A percentile compares a stretch with the other conserved stretches of the same genome.
Evolutionary conservation across 192 early-diverging fungal species (phyloP).

Genomic region (Kickxella alabastrina): DNA sequence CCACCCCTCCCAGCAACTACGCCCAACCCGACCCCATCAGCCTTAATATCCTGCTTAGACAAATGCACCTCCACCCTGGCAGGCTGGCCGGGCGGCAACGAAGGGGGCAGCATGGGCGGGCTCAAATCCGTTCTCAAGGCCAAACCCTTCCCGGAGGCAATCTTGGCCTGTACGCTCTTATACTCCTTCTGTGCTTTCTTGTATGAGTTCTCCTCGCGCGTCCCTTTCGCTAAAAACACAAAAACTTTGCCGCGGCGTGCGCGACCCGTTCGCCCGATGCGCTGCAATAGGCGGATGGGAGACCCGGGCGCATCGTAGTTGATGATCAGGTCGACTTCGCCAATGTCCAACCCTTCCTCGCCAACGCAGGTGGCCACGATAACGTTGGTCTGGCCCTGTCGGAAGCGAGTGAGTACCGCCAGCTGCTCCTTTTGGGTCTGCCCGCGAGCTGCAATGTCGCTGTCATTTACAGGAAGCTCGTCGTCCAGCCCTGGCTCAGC

Average conservation of each 20-base stretch:
- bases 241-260: slow-evolving; percentile 47
- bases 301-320: slow-evolving; percentile 70
- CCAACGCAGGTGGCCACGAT: slow-evolving; percentile 89
- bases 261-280: slow-evolving; percentile 51
- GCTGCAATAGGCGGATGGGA: slow-evolving; percentile 48
- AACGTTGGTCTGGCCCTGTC: slow-evolving; percentile 73
- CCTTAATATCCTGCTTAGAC: slow-evolving; percentile 24
- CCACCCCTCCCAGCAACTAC: neutral
- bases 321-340: slow-evolving; percentile 89
- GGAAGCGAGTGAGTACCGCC: slow-evolving; percentile 70
- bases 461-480: slow-evolving; percentile 10
- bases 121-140: slow-evolving; percentile 36
- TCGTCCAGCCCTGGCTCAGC: slow-evolving; percentile 1
- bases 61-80: slow-evolving; percentile 19
- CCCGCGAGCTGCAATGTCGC: slow-evolving; percentile 57
- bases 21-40: neutral
- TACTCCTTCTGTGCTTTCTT: slow-evolving; percentile 50
- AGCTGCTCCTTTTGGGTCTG: slow-evolving; percentile 84
- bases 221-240: slow-evolving; percentile 48
- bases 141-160: slow-evolving; percentile 38
- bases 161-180: slow-evolving; percentile 42
- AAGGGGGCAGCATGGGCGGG: slow-evolving; percentile 47
- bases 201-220: slow-evolving; percentile 47
- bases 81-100: slow-evolving; percentile 24
- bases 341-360: slow-evolving; percentile 96